phyloP scores from a whole-genome alignment of 257 asterid genomes.

The Ocimum tenuiflorum region DNA sequence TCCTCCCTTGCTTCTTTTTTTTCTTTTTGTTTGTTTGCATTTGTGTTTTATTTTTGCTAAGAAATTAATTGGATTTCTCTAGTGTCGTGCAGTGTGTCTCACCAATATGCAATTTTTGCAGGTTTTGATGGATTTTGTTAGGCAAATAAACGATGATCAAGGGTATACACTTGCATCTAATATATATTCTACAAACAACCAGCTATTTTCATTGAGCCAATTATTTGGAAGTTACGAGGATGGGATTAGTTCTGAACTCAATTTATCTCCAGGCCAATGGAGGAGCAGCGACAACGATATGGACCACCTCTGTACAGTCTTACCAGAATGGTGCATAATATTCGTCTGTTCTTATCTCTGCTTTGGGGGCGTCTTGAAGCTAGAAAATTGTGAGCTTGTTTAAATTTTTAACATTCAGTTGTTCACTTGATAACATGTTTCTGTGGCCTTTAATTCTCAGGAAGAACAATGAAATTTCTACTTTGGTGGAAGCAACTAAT shows the following conservation, averaged over 20 bases:
- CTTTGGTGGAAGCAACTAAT: conserved; percentile 64
- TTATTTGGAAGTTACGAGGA: conserved; percentile 11
- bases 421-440: conserved; percentile 6
- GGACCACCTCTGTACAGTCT: conserved; percentile 95
- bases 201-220: conserved; percentile 18
- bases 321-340: conserved; percentile 63
- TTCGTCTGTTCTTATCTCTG: conserved; percentile 59
- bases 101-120: conserved; percentile 34
- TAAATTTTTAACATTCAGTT: conserved; percentile 19
- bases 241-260: conserved; percentile 30
- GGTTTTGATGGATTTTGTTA: conserved; percentile 92
- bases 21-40: not conserved
- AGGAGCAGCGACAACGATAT: conserved; percentile 93
- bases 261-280: conserved; percentile 80
- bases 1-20: not conserved
- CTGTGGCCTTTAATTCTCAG: conserved; percentile 35
- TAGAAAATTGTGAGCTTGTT: conserved; percentile 47
- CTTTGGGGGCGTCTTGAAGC: conserved; percentile 57
- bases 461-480: conserved; percentile 47
- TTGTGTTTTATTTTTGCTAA: not conserved
- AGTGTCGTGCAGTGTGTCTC: conserved; percentile 12
- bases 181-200: conserved; percentile 2
- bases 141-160: conserved; percentile 88
- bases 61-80: not conserved
- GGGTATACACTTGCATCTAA: conserved; percentile 56